Evolutionary conservation across 2,329 filamentous ascomycete genomes (phyloP).

Genomic region (Colletotrichum navitas): DNA sequence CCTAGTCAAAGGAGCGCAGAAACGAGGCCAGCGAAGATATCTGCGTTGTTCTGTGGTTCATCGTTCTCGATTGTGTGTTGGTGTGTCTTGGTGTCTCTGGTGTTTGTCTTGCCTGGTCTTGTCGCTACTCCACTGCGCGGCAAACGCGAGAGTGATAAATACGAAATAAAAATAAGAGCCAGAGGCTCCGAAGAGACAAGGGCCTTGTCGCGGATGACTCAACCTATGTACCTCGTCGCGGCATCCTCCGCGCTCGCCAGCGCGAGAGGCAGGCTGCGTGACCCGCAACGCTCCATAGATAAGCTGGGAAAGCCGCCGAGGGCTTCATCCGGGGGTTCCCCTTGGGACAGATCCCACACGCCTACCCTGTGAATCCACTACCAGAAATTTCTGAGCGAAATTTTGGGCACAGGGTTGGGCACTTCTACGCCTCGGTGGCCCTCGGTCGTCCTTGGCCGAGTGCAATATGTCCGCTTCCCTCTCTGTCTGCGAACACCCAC

Average conservation of each 20-base stretch:
- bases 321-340: slow-evolving; percentile 14
- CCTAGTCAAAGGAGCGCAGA: neutral
- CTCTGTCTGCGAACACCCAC: slow-evolving; percentile 31
- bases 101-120: neutral
- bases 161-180: neutral
- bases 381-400: neutral
- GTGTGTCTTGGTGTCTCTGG: slow-evolving; percentile 4
- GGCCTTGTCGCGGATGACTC: slow-evolving; percentile 31
- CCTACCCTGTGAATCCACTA: slow-evolving; percentile 15
- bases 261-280: slow-evolving; percentile 20
- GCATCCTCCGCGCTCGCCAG: slow-evolving; percentile 40
- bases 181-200: neutral
- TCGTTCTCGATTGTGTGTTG: neutral
- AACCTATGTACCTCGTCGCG: slow-evolving; percentile 33
- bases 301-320: slow-evolving; percentile 29
- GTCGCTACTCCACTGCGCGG: slow-evolving; percentile 23
- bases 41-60: neutral
- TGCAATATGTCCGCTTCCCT: slow-evolving; percentile 15
- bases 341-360: slow-evolving; percentile 9
- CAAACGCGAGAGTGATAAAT: slow-evolving; percentile 23
- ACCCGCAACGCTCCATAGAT: slow-evolving; percentile 28
- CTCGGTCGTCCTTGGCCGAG: slow-evolving; percentile 38
- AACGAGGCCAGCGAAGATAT: slow-evolving; percentile 12
- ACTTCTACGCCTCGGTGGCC: slow-evolving; percentile 24
- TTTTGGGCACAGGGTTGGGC: slow-evolving; percentile 20